phyloP scores from a whole-genome alignment of 352 stramenopile genomes.

The Phytophthora pseudosyringae region DNA sequence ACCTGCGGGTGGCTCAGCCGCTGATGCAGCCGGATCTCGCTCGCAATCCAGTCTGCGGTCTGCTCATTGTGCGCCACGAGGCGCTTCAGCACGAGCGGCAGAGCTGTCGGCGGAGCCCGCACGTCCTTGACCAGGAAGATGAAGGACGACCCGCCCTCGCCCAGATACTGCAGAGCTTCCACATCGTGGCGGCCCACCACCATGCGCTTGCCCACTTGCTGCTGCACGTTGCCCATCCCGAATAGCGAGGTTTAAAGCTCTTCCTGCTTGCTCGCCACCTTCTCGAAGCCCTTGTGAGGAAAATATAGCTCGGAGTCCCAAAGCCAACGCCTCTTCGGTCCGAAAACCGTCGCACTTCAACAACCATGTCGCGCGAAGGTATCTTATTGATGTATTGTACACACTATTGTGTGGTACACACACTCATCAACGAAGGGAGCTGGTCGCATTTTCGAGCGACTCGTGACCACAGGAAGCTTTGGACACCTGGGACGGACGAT shows the following conservation, averaged over 20 bases:
- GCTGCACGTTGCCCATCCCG: constrained; percentile 78
- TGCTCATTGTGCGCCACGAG: constrained; percentile 76
- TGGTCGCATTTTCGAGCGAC: constrained; percentile 15
- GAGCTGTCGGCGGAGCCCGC: constrained; percentile 29
- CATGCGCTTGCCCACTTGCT: constrained; percentile 75
- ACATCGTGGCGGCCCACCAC: constrained; percentile 69
- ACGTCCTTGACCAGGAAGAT: constrained; percentile 84
- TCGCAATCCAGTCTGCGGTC: constrained; percentile 63
- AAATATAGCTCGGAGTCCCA: neutral
- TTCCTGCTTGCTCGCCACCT: neutral
- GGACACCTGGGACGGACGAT: constrained; percentile 38
- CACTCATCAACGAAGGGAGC: neutral
- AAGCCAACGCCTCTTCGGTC: neutral
- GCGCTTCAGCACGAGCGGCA: constrained; percentile 74
- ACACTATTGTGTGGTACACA: too few relatives aligned
- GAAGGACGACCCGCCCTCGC: constrained; percentile 81
- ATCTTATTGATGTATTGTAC: too few relatives aligned
- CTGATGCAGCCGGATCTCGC: constrained; percentile 79
- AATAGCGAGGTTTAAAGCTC: neutral
- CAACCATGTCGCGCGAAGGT: neutral
- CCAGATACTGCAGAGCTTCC: constrained; percentile 76
- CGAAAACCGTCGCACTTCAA: neutral
- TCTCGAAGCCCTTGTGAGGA: constrained; percentile 3
- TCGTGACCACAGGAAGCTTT: constrained; percentile 34
- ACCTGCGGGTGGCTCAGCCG: constrained; percentile 70